Evolutionary conservation across 2,329 filamentous ascomycete genomes (phyloP), one percentile per base, ranked within the genome.

Genomic region (Rhytidhysteron rufulum): DNA sequence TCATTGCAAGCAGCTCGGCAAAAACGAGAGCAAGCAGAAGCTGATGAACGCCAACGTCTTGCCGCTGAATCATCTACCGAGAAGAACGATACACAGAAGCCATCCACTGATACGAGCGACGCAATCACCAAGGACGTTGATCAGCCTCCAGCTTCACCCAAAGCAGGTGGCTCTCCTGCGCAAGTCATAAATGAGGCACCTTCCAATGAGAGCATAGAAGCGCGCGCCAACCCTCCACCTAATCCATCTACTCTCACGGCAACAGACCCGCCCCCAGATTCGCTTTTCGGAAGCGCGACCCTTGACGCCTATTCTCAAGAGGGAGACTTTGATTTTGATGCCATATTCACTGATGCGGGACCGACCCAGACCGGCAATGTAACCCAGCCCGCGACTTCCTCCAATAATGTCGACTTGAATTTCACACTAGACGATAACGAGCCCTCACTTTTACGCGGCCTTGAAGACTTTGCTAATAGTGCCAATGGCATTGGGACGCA

Each of bases 261-360:
- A 7, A 27, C 45, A 8, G 44, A 24, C 7, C 19, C 42, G 4
- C 29, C 50, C 8, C 46, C 51, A 1, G 56, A 65, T 20, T 54
- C 56, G 18, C 51, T 61, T 27, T 60, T 64, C 42, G 60, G 62
- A 29, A 49, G 40, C 43, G 57, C 56, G 0, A 55, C 58, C 18
- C 54, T 53, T 20, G 52, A 53, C 31, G 51, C 51, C n/a, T 55
- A 43, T 22, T 22, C 51, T 13, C 53, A 57, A 39, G 58, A 63
- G 17, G 49, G 49, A n/a, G 63, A 67, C 24, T 65, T 69, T 42
- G 67, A 68, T 39, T 63, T 64, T 37, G 60, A 63, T 33, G 55
- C 60, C 41, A 57, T 63, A 37, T 65, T 65, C 29, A 59, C 55
- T 41, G 57, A 63, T 41, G 32, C 35, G 20, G 39, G 49, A 2